phyloP scores from a whole-genome alignment of 352 stramenopile species.

The Halophytophthora batemanensis region DNA sequence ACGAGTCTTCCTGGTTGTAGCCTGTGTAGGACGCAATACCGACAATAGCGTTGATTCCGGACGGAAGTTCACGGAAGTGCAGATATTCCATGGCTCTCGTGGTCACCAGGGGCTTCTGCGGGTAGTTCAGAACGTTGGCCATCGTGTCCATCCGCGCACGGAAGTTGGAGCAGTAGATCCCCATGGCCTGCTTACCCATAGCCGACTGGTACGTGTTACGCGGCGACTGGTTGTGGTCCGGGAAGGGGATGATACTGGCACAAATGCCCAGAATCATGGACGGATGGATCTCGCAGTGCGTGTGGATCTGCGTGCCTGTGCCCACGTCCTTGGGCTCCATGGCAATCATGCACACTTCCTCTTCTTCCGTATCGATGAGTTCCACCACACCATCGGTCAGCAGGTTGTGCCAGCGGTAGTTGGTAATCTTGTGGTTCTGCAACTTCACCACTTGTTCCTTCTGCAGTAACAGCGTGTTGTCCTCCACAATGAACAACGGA shows the following conservation, averaged over 20 bases:
- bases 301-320: conserved; percentile 94
- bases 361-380: conserved; percentile 99
- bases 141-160: conserved; percentile 99
- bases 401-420: conserved; percentile 87
- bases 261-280: conserved; percentile 99
- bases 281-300: conserved; percentile 99
- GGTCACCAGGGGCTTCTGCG: conserved; percentile 98
- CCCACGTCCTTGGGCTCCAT: conserved; percentile 96
- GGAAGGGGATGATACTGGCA: conserved; percentile 99
- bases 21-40: conserved; percentile 86
- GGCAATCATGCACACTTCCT: conserved; percentile 99
- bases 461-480: conserved; percentile 94
- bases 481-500: conserved; percentile 98
- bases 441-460: conserved; percentile 98
- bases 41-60: conserved; percentile 97
- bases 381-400: conserved; percentile 95
- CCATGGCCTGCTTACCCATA: conserved; percentile 99
- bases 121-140: conserved; percentile 99
- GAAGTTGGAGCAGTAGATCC: conserved; percentile 99
- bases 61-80: conserved; percentile 97
- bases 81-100: conserved; percentile 99
- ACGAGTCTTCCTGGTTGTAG: conserved; percentile 99
- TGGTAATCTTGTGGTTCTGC: conserved; percentile 87
- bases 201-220: conserved; percentile 99
- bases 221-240: conserved; percentile 99